A percentile compares a stretch with the other conserved stretches of the same genome.
Evolutionary conservation across 2,329 filamentous ascomycete species (phyloP).

Genomic region (Cephalotrichum gorgonifer): DNA sequence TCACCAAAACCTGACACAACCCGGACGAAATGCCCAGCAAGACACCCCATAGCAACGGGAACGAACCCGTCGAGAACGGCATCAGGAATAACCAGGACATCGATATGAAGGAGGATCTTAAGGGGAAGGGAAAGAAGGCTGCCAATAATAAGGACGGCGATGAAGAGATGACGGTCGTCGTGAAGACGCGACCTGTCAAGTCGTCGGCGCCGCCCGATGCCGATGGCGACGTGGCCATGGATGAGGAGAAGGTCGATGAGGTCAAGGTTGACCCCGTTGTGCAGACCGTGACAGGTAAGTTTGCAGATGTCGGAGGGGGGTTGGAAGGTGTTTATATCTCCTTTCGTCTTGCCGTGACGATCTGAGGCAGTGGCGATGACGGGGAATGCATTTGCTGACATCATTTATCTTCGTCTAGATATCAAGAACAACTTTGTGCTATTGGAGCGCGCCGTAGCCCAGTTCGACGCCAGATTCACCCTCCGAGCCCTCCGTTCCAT

Average conservation of each 20-base stretch:
- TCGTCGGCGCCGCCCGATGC: conserved; percentile 47
- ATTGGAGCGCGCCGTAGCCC: conserved; percentile 79
- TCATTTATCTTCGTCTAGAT: conserved; percentile 43
- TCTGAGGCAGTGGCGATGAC: neutral
- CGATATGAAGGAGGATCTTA: conserved; percentile 60
- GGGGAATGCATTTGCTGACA: too few species aligned
- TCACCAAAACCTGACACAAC: neutral
- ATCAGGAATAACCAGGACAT: conserved; percentile 45
- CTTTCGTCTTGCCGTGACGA: neutral
- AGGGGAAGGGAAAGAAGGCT: conserved; percentile 55
- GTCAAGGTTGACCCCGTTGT: conserved; percentile 48
- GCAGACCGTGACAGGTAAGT: conserved; percentile 32
- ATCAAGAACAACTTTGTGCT: conserved; percentile 91
- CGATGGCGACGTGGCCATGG: conserved; percentile 63
- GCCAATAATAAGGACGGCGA: conserved; percentile 52
- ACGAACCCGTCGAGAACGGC: conserved; percentile 59
- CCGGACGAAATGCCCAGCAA: conserved; percentile 52
- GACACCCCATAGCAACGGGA: conserved; percentile 62
- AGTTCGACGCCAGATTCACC: conserved; percentile 93
- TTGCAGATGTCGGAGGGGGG: neutral
- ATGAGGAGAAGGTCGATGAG: conserved; percentile 36
- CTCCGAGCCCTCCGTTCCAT: conserved; percentile 90
- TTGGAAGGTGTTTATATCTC: too few species aligned
- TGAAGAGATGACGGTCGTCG: conserved; percentile 73
- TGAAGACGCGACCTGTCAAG: conserved; percentile 48